Conservation (phyloP, 371 early-diverging fungal species). For the Batrachochytrium dendrobatidis region DNA sequence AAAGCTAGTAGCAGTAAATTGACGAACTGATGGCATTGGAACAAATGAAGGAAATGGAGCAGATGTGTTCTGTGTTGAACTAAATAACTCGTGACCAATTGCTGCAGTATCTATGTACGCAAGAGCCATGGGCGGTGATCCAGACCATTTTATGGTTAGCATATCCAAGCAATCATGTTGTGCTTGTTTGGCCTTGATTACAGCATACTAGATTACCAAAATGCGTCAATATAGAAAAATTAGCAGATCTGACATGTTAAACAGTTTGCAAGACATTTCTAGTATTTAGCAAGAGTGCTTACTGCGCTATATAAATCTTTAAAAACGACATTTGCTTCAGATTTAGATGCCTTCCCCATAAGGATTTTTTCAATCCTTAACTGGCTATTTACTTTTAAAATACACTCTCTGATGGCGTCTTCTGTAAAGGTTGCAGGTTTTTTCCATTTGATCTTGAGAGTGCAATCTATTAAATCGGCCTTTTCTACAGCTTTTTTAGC, state of each 20-base stretch:
- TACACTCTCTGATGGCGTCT: background rate
- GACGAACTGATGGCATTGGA: background rate
- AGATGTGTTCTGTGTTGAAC: background rate
- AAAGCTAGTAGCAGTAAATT: background rate
- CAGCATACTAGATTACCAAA: background rate
- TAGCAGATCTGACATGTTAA: background rate
- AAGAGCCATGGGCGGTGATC: background rate
- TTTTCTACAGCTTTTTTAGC: background rate
- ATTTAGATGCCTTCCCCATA: background rate
- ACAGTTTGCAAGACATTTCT: background rate
- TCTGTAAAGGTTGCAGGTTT: background rate
- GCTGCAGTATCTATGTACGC: background rate
- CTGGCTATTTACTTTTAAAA: background rate
- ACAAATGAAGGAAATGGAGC: background rate
- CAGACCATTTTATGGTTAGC: background rate
- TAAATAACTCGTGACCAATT: background rate
- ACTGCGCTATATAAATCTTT: background rate
- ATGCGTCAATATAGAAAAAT: background rate
- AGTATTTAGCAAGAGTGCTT: background rate
- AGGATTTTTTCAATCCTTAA: background rate
- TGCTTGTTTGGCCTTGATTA: background rate
- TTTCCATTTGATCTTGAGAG: slow-evolving; percentile 1
- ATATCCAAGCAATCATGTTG: background rate
- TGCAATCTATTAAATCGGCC: background rate
- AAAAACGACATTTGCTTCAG: background rate